phyloP scores from a whole-genome alignment of 2,329 filamentous ascomycete species.

The Penicillium sp. region DNA sequence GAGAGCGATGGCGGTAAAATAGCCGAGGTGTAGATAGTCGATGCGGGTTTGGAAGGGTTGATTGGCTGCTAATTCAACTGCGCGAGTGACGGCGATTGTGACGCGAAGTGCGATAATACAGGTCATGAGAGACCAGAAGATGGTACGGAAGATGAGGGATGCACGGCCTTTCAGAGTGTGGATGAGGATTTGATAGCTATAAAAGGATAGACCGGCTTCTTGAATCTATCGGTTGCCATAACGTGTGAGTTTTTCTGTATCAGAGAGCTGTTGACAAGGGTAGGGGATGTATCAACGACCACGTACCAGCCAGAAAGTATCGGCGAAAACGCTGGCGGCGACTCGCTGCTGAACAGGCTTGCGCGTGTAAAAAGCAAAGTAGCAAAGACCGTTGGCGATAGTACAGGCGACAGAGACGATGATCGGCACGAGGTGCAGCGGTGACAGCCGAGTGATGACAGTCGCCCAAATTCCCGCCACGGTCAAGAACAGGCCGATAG shows the following conservation, averaged over 20 bases:
- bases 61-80: neutral
- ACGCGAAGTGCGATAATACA: neutral
- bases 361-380: neutral
- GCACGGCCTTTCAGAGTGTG: conserved; percentile 1
- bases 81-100: neutral
- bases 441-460: neutral
- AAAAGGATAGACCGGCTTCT: conserved; percentile 1
- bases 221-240: neutral
- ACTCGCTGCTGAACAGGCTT: neutral
- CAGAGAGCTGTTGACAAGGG: neutral
- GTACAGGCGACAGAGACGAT: neutral
- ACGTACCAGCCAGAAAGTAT: conserved; percentile 1
- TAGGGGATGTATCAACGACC: neutral
- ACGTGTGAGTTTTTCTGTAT: neutral
- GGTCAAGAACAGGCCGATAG: conserved; percentile 1
- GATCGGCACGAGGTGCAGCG: neutral
- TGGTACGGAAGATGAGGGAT: neutral
- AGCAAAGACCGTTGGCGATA: conserved; percentile 1
- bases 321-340: conserved; percentile 1
- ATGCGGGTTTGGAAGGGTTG: neutral
- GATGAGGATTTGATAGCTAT: conserved; percentile 1
- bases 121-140: conserved; percentile 1
- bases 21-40: conserved; percentile 2
- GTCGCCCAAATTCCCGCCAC: neutral
- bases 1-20: conserved; percentile 1